Evolutionary conservation across 2,329 filamentous ascomycete species (phyloP), one percentile per base, ranked within the genome.

Genomic region (Ceratocystis huliohia): DNA sequence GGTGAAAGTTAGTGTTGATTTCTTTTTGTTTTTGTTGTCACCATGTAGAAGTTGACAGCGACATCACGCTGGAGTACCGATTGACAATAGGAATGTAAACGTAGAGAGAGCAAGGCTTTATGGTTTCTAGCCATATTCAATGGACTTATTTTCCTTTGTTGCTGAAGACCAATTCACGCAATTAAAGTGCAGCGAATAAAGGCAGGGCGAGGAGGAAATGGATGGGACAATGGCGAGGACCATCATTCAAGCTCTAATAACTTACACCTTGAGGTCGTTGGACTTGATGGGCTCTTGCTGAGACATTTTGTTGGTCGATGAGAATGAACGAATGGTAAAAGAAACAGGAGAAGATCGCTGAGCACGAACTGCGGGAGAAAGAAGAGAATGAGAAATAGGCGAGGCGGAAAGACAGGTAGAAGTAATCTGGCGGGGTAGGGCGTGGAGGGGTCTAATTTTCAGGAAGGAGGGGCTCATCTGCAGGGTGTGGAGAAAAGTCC

Each of bases 211-310:
- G 1, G 10, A 13, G 37, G 37, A 41, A 41, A 41, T 41, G 13
- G 37, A 41, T 15, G 37, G 10, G 10, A 41, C 37, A 41, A 41
- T 13, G 37, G 37, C 13, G 1, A 15, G 37, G 37, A 15, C 10
- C 3, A 41, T 41, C 37, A 41, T 4, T 41, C 15, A 15, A 41
- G 37, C 13, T 59, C 7, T n/a, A 63, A 37, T 41, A 61, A 82
- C 85, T 80, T 81, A 90, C 80, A 85, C 85, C 76, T 87, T 85
- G 76, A 81, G 10, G 10, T 41, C 56, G 15, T 6, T 79, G 69
- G 71, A 68, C 77, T 82, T 86, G 81, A 83, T 79, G 13, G 37
- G 37, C 13, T 4, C 13, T 41, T 41, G 37, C 37, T 41, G 8
- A 15, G 37, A 41, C 37, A 41, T 41, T 41, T 41, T 41, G 64